Evolutionary conservation across 768 basidiomycete species (phyloP).

Genomic region (Leccinum subtestaceum): DNA sequence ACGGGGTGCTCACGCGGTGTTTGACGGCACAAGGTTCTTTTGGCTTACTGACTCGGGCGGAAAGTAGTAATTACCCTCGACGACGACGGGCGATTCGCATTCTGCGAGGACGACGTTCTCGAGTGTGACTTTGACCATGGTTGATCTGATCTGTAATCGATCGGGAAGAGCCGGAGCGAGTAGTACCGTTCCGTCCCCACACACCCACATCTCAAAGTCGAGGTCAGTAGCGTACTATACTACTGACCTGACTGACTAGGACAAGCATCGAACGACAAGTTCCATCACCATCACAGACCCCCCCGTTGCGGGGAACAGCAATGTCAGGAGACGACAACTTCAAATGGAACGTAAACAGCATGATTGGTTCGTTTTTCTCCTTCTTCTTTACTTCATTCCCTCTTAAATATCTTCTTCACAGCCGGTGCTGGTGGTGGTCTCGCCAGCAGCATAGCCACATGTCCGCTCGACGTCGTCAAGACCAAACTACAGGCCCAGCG

Average conservation of each 20-base stretch:
- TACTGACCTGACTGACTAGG: too few species aligned
- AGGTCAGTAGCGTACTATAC: neutral
- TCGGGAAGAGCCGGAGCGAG: slow-evolving; percentile 22
- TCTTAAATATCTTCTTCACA: slow-evolving; percentile 23
- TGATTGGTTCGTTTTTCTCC: slow-evolving; percentile 57
- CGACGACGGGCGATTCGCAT: slow-evolving; percentile 48
- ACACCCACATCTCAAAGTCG: neutral
- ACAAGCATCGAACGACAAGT: neutral
- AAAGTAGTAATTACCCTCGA: slow-evolving; percentile 76
- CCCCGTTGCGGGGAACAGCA: slow-evolving; percentile 62
- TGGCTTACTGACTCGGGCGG: slow-evolving; percentile 53
- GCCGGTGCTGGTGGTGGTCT: slow-evolving; percentile 96
- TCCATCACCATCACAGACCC: slow-evolving; percentile 15
- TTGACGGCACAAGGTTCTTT: slow-evolving; percentile 46
- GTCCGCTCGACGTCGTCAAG: slow-evolving; percentile 97
- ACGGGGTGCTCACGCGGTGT: slow-evolving; percentile 43
- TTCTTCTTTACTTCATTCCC: neutral
- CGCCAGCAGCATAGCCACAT: slow-evolving; percentile 89
- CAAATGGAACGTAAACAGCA: slow-evolving; percentile 75
- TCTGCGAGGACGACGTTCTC: slow-evolving; percentile 57
- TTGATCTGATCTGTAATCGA: slow-evolving; percentile 4
- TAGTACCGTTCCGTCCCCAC: too few species aligned
- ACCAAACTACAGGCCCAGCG: slow-evolving; percentile 96
- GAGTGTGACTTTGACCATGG: slow-evolving; percentile 49
- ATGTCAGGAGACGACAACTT: slow-evolving; percentile 53